Evolutionary conservation across 2,329 filamentous ascomycete genomes (phyloP), one percentile per base, ranked within the genome.

Genomic region (Trichoderma atroviride): DNA sequence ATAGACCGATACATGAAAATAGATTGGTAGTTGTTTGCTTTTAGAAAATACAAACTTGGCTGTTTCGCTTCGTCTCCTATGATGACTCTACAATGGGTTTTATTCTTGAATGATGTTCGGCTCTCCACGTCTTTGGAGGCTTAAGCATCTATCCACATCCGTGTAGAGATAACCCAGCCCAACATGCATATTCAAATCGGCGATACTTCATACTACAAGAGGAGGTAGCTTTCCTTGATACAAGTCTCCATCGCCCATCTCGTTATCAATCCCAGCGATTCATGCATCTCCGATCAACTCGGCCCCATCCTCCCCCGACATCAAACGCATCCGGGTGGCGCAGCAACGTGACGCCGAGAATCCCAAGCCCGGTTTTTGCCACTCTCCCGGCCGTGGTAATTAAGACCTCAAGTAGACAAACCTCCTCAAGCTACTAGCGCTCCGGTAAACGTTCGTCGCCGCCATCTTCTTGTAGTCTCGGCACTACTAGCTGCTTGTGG

Each of bases 291-390:
- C 29, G 10, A 47, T 22, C 19, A 61, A n/a, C 37, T 61, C 58
- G 35, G 37, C 40, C 33, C 56, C 56, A 62, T 69, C 10, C 24
- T 73, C 16, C 7, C 11, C 58, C 56, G 53, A 37, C 10, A 24
- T 58, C 2, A 24, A 24, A 33, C 56, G 19, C 56, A 4, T 58
- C 56, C 27, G 59, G 31, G 40, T 61, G 59, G 59, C 59, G 59
- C 27, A 61, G 59, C 27, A 27, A 24, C 16, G 50, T 35, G 7
- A 9, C 43, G 29, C 40, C 59, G 40, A 61, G 59, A 31, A 47
- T 16, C 40, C 11, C 14, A 27, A 24, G 14, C 40, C 40, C 40
- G 59, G 37, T 16, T 27, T n/a, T 52, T 43, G 40, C 35, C n/a
- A 61, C 22, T 33, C 40, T 14, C 7, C 59, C 16, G 24, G 29